Evolutionary conservation across 2,329 filamentous ascomycete species (phyloP).

Genomic region (Diaporthe velutina): DNA sequence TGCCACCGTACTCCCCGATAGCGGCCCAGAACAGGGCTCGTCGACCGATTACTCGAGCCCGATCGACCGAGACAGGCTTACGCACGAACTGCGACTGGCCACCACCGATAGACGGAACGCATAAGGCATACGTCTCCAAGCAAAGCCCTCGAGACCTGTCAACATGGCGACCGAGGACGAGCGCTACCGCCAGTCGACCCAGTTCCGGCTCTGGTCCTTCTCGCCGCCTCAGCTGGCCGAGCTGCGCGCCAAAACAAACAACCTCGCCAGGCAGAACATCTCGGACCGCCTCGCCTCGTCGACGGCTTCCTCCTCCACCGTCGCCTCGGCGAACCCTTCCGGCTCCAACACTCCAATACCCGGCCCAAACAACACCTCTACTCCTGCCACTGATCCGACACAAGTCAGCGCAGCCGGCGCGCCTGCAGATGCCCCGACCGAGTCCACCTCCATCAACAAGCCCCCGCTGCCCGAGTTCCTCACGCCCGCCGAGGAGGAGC

Average conservation of each 20-base stretch:
- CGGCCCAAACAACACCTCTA: constrained; percentile 39
- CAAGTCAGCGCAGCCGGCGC: constrained; percentile 25
- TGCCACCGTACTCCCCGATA: too few species aligned
- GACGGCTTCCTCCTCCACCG: constrained; percentile 62
- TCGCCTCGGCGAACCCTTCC: constrained; percentile 47
- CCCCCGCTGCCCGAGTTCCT: constrained; percentile 78
- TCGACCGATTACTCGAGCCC: background rate
- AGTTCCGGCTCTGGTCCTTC: constrained; percentile 95
- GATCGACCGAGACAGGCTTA: background rate
- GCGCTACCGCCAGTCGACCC: constrained; percentile 88
- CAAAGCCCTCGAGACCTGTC: constrained; percentile 4
- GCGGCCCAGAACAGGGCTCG: background rate
- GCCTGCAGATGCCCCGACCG: constrained; percentile 36
- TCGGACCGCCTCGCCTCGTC: constrained; percentile 66
- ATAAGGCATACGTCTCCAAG: background rate
- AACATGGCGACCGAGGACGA: constrained; percentile 87
- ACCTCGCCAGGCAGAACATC: constrained; percentile 76
- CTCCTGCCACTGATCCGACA: constrained; percentile 40
- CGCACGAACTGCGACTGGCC: background rate
- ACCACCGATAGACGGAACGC: background rate
- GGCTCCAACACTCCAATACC: constrained; percentile 48
- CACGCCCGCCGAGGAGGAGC: constrained; percentile 84
- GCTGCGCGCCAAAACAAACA: constrained; percentile 83
- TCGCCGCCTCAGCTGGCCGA: constrained; percentile 78
- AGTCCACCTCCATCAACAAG: constrained; percentile 45